Percentiles rank a stretch among this genome's conserved stretches.
Conservation (phyloP, 2,329 filamentous ascomycete species). For the Chaetomium sp. region DNA sequence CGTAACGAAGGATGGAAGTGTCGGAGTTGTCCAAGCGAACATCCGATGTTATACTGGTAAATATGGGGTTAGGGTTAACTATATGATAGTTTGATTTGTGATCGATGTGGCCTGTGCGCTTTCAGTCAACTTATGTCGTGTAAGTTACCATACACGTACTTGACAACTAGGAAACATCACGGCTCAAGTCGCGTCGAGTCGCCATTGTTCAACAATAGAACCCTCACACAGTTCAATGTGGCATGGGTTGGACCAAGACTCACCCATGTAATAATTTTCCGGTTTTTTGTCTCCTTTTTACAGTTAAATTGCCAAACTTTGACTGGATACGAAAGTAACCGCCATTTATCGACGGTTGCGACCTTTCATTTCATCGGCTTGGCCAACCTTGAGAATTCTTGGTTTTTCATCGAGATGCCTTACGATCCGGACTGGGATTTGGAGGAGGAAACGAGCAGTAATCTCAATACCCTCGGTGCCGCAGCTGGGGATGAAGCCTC, state of each 20-base stretch:
- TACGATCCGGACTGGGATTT: conserved; percentile 27
- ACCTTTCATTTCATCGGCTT: not conserved
- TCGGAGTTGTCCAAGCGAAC: not conserved
- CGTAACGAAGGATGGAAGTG: not conserved
- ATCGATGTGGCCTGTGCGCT: not conserved
- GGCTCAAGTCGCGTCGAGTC: not conserved
- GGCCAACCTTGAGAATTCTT: not conserved
- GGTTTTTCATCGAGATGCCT: conserved; percentile 21
- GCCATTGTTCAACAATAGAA: not conserved
- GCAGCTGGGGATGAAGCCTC: not conserved
- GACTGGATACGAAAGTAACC: not conserved
- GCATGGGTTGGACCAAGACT: not conserved
- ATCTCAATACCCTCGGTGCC: no score
- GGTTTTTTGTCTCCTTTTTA: not conserved
- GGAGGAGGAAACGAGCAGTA: not conserved
- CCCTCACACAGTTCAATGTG: not conserved
- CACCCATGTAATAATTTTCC: not conserved
- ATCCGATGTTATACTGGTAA: not conserved
- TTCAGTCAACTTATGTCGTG: not conserved
- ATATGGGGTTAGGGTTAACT: not conserved
- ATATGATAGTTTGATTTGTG: no score
- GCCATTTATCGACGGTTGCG: not conserved
- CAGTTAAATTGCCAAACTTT: not conserved
- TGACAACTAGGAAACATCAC: not conserved
- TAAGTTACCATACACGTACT: not conserved